Percentiles rank a stretch among this genome's conserved stretches.
These are phyloP conservation scores for Plenodomus lindquistii DNA, from an alignment of 2,329 filamentous ascomycete genomes.

Conservation along the genomic window DNA sequence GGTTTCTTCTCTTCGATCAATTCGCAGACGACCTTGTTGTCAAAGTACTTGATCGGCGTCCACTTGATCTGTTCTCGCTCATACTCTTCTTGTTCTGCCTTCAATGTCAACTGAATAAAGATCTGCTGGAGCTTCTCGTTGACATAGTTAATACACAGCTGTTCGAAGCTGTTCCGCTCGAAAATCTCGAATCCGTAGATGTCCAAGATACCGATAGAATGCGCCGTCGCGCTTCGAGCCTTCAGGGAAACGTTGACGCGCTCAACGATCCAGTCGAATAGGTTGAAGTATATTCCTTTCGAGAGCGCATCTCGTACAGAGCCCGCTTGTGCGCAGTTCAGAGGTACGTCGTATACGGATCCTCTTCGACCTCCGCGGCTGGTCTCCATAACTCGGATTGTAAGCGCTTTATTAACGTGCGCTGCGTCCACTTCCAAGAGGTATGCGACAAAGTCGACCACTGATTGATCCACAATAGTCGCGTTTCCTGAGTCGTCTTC, in stretches of 20 bases:
- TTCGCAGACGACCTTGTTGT: conserved; percentile 98
- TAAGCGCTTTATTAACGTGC: conserved; percentile 83
- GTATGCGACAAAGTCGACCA: conserved; percentile 93
- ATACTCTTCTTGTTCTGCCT: conserved; percentile 97
- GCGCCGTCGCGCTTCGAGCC: conserved; percentile 72
- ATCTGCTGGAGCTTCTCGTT: conserved; percentile 99
- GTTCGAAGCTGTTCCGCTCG: conserved; percentile 97
- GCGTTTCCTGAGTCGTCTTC: conserved; percentile 92
- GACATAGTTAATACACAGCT: conserved; percentile 99
- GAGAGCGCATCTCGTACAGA: conserved; percentile 88
- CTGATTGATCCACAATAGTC: conserved; percentile 81
- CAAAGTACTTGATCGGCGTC: conserved; percentile 99
- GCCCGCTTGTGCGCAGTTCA: conserved; percentile 83
- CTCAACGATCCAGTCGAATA: conserved; percentile 98
- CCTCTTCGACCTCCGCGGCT: conserved; percentile 67
- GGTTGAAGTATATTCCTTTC: conserved; percentile 95
- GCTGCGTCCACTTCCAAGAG: conserved; percentile 83
- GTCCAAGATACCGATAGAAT: conserved; percentile 95
- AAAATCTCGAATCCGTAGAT: conserved; percentile 99
- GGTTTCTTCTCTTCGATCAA: conserved; percentile 91
- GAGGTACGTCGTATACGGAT: conserved; percentile 72
- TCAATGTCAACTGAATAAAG: conserved; percentile 95
- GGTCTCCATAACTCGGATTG: conserved; percentile 81
- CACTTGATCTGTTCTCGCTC: conserved; percentile 94
- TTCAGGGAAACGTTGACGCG: conserved; percentile 87